Evolutionary conservation across 768 basidiomycete species (phyloP).

Genomic region (Scleroderma citrinum): DNA sequence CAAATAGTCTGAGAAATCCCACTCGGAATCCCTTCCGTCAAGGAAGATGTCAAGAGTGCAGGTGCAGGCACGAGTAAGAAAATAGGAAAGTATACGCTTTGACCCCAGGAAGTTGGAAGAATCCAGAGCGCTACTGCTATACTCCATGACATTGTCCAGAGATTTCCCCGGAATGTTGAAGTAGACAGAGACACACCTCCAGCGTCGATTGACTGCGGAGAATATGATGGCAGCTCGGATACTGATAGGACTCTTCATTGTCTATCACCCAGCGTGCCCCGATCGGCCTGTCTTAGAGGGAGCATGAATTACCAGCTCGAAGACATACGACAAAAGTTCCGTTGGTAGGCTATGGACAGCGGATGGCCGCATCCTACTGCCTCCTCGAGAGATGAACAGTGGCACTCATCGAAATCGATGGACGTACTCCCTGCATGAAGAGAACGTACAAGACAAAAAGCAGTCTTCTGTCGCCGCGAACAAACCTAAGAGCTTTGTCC

Average conservation of each 20-base stretch:
- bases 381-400: background rate
- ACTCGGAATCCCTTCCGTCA: conserved; percentile 52
- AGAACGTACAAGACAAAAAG: background rate
- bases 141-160: conserved; percentile 22
- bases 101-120: background rate
- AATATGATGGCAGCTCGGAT: conserved; percentile 41
- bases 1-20: conserved; percentile 52
- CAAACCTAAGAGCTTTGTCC: background rate
- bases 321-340: conserved; percentile 54
- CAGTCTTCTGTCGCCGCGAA: background rate
- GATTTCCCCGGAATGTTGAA: conserved; percentile 48
- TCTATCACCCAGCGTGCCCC: conserved; percentile 16
- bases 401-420: background rate
- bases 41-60: conserved; percentile 51
- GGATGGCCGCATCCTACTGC: background rate
- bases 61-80: conserved; percentile 42
- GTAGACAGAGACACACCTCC: conserved; percentile 47
- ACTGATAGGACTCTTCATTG: conserved; percentile 24
- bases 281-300: conserved; percentile 16
- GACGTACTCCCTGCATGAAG: background rate
- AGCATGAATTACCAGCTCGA: conserved; percentile 40
- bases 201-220: conserved; percentile 44
- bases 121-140: background rate
- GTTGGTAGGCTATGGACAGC: conserved; percentile 44
- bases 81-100: conserved; percentile 22